Evolutionary conservation across 2,329 filamentous ascomycete species (phyloP).

Genomic region (Curvularia sp.): DNA sequence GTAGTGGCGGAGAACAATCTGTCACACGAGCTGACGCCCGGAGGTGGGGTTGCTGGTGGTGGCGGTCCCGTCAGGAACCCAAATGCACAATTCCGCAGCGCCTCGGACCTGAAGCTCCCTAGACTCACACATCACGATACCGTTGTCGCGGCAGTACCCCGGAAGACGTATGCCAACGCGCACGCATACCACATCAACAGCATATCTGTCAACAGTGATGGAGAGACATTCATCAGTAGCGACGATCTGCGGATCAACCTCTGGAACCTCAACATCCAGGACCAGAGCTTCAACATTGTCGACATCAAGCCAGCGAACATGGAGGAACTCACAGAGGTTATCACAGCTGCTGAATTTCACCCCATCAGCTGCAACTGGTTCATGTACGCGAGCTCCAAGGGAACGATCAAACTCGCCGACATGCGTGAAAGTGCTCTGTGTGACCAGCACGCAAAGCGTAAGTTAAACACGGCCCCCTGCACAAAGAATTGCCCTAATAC

Average conservation of each 20-base stretch:
- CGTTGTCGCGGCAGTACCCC: constrained; percentile 93
- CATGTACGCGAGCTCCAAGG: constrained; percentile 99
- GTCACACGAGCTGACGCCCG: constrained; percentile 89
- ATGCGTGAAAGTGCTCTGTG: constrained; percentile 98
- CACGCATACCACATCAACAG: constrained; percentile 99
- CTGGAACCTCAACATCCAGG: constrained; percentile 99
- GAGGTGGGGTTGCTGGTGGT: constrained; percentile 71
- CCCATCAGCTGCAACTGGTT: constrained; percentile 99
- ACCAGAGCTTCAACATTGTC: constrained; percentile 99
- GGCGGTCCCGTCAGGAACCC: constrained; percentile 79
- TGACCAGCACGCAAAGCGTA: constrained; percentile 94
- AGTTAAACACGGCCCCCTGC: constrained; percentile 46
- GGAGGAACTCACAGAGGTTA: constrained; percentile 98
- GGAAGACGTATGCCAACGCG: constrained; percentile 96
- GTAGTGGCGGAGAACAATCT: constrained; percentile 99
- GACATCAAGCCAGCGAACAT: constrained; percentile 99
- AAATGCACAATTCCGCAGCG: constrained; percentile 76
- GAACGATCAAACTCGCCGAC: constrained; percentile 97
- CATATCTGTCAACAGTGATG: constrained; percentile 99
- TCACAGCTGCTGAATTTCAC: constrained; percentile 97
- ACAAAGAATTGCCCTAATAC: constrained; percentile 14
- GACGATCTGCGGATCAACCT: constrained; percentile 97
- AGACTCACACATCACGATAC: constrained; percentile 98
- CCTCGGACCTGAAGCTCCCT: constrained; percentile 87
- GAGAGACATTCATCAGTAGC: constrained; percentile 98